Conservation (phyloP, 2,329 filamentous ascomycete species). For the Alternaria rosae region DNA sequence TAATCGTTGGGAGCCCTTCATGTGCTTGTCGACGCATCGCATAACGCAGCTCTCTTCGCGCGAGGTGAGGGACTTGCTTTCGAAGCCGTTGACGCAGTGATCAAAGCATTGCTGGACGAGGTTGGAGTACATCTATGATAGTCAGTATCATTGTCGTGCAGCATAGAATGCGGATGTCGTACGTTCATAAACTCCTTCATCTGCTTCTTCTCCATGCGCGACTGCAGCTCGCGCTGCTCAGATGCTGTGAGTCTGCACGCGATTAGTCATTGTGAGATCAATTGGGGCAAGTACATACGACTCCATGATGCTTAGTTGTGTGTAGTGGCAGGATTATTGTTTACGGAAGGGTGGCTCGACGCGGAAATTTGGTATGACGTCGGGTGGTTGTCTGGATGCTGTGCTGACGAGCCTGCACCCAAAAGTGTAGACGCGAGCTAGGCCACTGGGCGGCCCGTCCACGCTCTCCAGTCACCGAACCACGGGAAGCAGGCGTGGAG, state of each 20-base stretch:
- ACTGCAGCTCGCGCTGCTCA: conserved; percentile 92
- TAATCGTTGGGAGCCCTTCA: conserved; percentile 89
- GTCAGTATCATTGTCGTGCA: not conserved
- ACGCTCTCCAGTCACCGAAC: conserved; percentile 4
- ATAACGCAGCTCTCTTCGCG: conserved; percentile 92
- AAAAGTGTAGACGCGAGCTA: conserved; percentile 33
- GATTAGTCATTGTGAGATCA: conserved; percentile 18
- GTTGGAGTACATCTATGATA: conserved; percentile 70
- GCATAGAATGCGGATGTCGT: conserved; percentile 51
- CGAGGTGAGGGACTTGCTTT: conserved; percentile 88
- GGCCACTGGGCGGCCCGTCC: conserved; percentile 17
- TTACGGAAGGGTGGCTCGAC: not conserved
- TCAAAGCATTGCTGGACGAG: conserved; percentile 91
- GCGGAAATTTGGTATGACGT: conserved; percentile 18
- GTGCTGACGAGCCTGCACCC: conserved; percentile 27
- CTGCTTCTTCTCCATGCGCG: conserved; percentile 96
- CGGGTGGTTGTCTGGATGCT: conserved; percentile 13
- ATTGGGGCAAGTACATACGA: conserved; percentile 35
- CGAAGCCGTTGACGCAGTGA: conserved; percentile 98
- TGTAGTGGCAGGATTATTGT: not conserved
- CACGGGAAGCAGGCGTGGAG: not conserved
- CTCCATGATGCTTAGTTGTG: conserved; percentile 41
- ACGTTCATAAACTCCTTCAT: conserved; percentile 99
- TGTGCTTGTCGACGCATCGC: conserved; percentile 94
- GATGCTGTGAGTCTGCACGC: conserved; percentile 69